Base-by-base conservation (phyloP, 106 monocot species). In the Dendrobium officinale region DNA sequence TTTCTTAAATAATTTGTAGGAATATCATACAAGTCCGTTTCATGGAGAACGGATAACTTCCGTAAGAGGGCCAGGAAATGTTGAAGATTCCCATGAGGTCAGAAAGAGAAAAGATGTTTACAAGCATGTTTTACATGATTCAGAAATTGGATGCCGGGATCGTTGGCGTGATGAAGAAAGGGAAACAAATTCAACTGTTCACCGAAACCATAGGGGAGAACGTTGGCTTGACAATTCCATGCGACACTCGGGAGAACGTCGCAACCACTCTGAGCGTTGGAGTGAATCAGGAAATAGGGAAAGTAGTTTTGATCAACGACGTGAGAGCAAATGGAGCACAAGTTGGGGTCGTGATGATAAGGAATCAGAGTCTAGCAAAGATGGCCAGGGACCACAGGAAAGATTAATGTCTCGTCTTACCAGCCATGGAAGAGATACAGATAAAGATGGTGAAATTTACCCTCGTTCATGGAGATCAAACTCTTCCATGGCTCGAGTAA, bases 131-230 rank as follows among this genome's bases (percentile, higher is more conserved):
- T 84, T 81, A 55, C 78, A 80, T 84, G 89, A 89, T 64, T 67
- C 82, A 74, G 92, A 94, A 72, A 49, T 75, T 79, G 97, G 84
- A 40, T 89, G 89, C 45, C 86, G 81, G 66, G 89, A 88, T 70
- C 88, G 85, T 24, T 99, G 98, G 98, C 98, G 84, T 33, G 98
- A 99, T 82, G 98, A 99, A 85, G 98, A 99, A 83, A 89, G 98
- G 77, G 98, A 99, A 73, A 85, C 79, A 75, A 88, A 86, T 67
- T 85, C 91, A 68, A 79, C 81, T 33, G 70, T 79, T 76, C 86
- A 86, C 26, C 87, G 88, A 49, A 84, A 91, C 78, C 87, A 84
- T 11, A 90, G 56, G 82, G 45, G 67, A 40, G 90, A 95, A 66
- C 87, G 82, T 18, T 86, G 90, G 90, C 80, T 55, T 9, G 90